phyloP scores from a whole-genome alignment of 2,329 filamentous ascomycete genomes.

The Pyrenophora seminiperda region DNA sequence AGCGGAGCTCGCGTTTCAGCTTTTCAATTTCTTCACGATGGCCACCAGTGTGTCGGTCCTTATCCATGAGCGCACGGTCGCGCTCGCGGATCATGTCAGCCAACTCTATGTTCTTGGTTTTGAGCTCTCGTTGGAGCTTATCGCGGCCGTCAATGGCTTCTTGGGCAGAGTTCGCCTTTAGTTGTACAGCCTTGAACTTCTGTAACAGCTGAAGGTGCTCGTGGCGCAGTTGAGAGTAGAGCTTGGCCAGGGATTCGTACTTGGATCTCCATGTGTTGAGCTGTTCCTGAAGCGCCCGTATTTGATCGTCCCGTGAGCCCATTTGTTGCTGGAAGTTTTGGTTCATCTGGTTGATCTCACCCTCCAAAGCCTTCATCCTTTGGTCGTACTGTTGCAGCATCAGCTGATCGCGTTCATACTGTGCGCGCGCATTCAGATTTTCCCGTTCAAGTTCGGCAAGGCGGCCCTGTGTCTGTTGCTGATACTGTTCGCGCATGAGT shows the following conservation, averaged over 20 bases:
- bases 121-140: conserved; percentile 95
- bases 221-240: conserved; percentile 93
- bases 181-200: conserved; percentile 93
- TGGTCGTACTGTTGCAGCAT: conserved; percentile 96
- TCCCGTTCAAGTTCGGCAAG: conserved; percentile 93
- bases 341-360: conserved; percentile 81
- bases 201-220: conserved; percentile 94
- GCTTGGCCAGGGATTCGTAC: conserved; percentile 93
- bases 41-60: conserved; percentile 81
- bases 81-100: conserved; percentile 98
- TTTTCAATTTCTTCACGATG: conserved; percentile 95
- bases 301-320: conserved; percentile 90
- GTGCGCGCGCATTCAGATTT: conserved; percentile 89
- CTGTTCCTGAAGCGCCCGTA: conserved; percentile 89
- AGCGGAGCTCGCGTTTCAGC: conserved; percentile 86
- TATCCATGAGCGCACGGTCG: conserved; percentile 90
- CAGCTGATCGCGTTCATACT: conserved; percentile 96
- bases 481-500: conserved; percentile 82
- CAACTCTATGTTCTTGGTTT: conserved; percentile 98
- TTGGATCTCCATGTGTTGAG: conserved; percentile 97
- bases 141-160: conserved; percentile 94
- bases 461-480: conserved; percentile 94
- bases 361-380: conserved; percentile 89
- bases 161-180: conserved; percentile 95
- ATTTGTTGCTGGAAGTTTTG: conserved; percentile 84